phyloP scores from a whole-genome alignment of 108 stramenopile genomes.

The Nannochloropsis granulata region DNA sequence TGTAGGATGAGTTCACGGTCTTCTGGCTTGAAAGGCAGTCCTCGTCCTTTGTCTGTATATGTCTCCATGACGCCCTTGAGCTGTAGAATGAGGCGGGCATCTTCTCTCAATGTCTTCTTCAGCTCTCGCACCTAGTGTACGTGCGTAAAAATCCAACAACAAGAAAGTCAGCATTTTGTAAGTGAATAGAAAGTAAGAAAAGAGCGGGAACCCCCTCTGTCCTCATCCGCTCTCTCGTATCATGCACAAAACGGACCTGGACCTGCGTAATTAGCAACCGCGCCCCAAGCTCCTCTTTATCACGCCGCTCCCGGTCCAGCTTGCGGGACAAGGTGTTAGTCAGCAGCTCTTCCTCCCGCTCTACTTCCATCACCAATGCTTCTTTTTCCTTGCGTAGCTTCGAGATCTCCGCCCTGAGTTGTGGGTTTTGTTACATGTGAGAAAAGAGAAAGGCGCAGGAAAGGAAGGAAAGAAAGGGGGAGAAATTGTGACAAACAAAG shows the following conservation, averaged over 20 bases:
- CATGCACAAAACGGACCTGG: background rate
- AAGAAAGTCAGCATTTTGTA: background rate
- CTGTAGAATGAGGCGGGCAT: background rate
- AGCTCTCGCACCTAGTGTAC: background rate
- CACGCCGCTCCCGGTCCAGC: background rate
- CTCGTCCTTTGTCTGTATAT: background rate
- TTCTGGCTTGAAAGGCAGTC: background rate
- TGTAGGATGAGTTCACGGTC: background rate
- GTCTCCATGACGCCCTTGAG: background rate
- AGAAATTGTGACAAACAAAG: background rate
- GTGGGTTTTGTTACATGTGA: background rate
- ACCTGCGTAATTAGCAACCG: background rate
- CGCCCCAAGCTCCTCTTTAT: background rate
- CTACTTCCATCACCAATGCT: conserved; percentile 9
- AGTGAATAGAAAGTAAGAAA: too few species aligned
- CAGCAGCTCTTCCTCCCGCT: conserved; percentile 23
- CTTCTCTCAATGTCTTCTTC: background rate
- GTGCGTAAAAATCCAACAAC: background rate
- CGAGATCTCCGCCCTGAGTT: background rate
- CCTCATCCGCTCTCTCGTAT: too few species aligned
- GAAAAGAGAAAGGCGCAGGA: background rate
- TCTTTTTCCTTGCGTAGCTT: conserved; percentile 12
- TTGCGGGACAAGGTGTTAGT: conserved; percentile 24
- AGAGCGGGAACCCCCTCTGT: too few species aligned
- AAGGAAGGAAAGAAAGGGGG: background rate